Evolutionary conservation across 768 basidiomycete species (phyloP).

Genomic region (Lactifluus hygrophoroides): DNA sequence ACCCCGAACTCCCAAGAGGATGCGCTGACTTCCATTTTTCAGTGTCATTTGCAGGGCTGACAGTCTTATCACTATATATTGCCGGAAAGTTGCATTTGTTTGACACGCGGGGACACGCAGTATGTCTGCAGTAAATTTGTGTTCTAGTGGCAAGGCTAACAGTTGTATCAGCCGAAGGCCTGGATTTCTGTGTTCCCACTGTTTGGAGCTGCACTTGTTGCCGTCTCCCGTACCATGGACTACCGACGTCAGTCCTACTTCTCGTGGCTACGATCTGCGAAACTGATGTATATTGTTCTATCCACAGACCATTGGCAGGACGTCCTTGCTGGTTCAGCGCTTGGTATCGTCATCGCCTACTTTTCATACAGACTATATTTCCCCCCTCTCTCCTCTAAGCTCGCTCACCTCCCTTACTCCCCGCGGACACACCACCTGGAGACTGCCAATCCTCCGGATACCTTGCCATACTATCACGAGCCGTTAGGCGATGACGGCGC

Average conservation of each 20-base stretch:
- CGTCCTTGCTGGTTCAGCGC: conserved; percentile 65
- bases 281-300: conserved; percentile 13
- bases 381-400: conserved; percentile 53
- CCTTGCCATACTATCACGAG: background rate
- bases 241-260: conserved; percentile 55
- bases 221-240: conserved; percentile 87
- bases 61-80: conserved; percentile 80
- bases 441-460: conserved; percentile 17
- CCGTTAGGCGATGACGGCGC: conserved; percentile 6
- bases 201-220: conserved; percentile 66
- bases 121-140: conserved; percentile 30
- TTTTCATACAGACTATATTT: conserved; percentile 82
- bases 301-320: conserved; percentile 84
- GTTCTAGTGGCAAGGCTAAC: background rate
- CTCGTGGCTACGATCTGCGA: conserved; percentile 1
- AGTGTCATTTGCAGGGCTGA: conserved; percentile 93
- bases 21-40: conserved; percentile 1
- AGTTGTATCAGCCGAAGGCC: conserved; percentile 42
- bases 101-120: conserved; percentile 66
- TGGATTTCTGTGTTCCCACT: conserved; percentile 81
- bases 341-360: conserved; percentile 66
- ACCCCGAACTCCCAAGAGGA: background rate
- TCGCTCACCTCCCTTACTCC: conserved; percentile 61
- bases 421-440: conserved; percentile 51
- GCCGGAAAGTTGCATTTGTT: conserved; percentile 92